Base-by-base conservation (phyloP, 345 rosid genomes). In the Eutrema japonicum region DNA sequence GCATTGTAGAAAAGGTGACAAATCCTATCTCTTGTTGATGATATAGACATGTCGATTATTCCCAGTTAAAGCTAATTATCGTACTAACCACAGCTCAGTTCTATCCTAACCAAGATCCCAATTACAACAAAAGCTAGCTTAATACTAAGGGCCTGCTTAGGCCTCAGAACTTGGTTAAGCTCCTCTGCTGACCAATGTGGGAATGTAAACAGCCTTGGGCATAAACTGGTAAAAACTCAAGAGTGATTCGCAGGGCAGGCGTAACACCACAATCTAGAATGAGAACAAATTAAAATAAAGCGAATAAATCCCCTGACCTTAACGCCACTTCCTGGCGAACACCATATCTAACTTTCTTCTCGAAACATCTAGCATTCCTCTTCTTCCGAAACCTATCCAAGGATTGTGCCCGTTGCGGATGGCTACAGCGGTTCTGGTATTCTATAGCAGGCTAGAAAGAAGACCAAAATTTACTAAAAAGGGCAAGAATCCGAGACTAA, bases 311-410 rank as follows among this genome's bases (percentile, higher is more conserved):
- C 57, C 32, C 78, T 64, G 57, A 94, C 98, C 97, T 94, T 57
- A 87, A 88, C 4, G 97, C 98, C 43, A 94, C 98, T 83, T 94
- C 98, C 80, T 91, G 97, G 60, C 98, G 97, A 70, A 94, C 98
- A 68, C 87, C 77, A 66, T 94, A 94, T 84, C 98, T 72, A 38
- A 94, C 95, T 89, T 94, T 94, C 92, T 89, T 94, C 60, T 89
- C 94, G 77, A 86, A 91, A 81, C 94, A 88, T 13, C 98, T 84
- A 74, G 93, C 93, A 83, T 86, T 91, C 65, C 96, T 89, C 89
- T 93, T 93, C 86, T 91, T 91, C 41, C 97, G 84, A 58, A 93
- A 93, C 82, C 98, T 88, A 77, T 78, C 80, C 77, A 93, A 80
- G 0, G 97, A 93, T 43, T 96, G 96, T 14, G 83, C 97, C 75